Evolutionary conservation across 192 early-diverging fungal species (phyloP).

Genomic region (Coemansia sp.): DNA sequence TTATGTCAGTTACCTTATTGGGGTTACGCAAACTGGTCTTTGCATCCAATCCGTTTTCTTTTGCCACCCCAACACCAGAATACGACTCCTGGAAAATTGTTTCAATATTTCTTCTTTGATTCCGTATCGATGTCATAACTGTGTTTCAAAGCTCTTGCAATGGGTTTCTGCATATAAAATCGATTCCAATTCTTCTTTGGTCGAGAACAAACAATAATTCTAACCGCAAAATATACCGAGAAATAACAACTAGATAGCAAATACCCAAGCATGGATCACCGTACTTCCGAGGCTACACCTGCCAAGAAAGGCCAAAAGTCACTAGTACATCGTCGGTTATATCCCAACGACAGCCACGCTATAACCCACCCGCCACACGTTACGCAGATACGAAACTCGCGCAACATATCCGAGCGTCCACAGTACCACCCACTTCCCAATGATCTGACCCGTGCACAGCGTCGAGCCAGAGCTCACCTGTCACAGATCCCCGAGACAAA

Average conservation of each 20-base stretch:
- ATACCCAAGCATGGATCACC: not conserved
- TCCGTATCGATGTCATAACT: no score
- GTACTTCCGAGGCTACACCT: not conserved
- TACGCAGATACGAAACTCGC: not conserved
- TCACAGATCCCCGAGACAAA: not conserved
- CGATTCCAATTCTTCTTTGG: not conserved
- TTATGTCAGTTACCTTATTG: not conserved
- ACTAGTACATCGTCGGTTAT: conserved; percentile 7
- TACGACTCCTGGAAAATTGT: no score
- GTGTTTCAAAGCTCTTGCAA: no score
- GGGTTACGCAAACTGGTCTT: not conserved
- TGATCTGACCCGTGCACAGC: conserved; percentile 5
- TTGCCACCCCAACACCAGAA: not conserved
- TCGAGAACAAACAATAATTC: not conserved
- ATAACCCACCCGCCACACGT: not conserved
- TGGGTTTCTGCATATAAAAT: not conserved
- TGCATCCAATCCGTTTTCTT: not conserved
- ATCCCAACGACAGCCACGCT: not conserved
- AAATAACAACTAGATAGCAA: not conserved
- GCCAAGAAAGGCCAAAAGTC: not conserved
- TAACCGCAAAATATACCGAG: not conserved
- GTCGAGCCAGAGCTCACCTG: not conserved
- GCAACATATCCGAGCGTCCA: conserved; percentile 9
- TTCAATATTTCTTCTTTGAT: no score
- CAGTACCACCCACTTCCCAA: conserved; percentile 11